Percentiles rank a stretch among this genome's conserved stretches.
Evolutionary conservation across 2,329 filamentous ascomycete genomes (phyloP).

Genomic region (Trichoderma atroviride): DNA sequence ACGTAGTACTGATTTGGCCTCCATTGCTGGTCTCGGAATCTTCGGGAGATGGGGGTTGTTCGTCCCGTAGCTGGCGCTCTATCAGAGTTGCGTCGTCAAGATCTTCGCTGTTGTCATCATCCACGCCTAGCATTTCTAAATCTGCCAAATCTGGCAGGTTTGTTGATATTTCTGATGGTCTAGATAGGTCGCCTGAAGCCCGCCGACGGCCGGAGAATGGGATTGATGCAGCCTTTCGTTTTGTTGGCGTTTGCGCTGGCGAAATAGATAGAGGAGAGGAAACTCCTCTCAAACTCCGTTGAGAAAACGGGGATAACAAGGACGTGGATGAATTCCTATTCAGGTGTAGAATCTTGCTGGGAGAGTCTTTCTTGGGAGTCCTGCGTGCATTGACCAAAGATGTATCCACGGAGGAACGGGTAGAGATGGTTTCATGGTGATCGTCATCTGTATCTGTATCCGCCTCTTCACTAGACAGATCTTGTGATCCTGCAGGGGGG

Average conservation of each 20-base stretch:
- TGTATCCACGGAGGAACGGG: neutral
- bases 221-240: neutral
- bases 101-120: neutral
- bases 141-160: neutral
- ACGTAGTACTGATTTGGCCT: neutral
- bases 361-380: neutral
- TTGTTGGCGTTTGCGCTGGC: conserved; percentile 12
- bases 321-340: neutral
- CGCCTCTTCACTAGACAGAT: conserved; percentile 7
- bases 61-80: neutral
- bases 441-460: neutral
- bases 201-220: neutral
- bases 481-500: neutral
- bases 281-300: neutral
- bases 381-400: neutral
- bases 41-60: neutral
- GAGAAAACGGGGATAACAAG: neutral
- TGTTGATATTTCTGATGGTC: neutral
- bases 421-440: neutral
- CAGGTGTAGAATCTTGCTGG: neutral
- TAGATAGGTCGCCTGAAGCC: neutral
- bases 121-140: neutral
- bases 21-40: neutral
- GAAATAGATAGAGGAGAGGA: conserved; percentile 6
- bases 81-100: no score